Percentiles rank a stretch among this genome's conserved stretches.
These are phyloP conservation scores for Suhomyces coccinellae DNA, from an alignment of 1,139 yeast genomes.

Conservation along the genomic window DNA sequence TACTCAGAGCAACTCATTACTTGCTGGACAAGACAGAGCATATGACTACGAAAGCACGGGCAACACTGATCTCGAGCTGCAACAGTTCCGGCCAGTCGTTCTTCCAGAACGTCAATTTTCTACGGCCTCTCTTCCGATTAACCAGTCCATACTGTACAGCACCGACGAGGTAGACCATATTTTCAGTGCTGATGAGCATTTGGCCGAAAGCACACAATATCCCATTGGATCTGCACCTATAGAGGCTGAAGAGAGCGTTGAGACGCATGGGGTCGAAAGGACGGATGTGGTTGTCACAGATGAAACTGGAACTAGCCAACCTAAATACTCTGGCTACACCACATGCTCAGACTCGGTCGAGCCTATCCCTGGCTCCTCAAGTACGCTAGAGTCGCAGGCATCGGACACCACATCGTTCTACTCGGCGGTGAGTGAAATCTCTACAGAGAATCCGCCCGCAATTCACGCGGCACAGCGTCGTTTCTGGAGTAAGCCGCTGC, in stretches of 20 bases:
- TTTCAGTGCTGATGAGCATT: constrained; percentile 4
- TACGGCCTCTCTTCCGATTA: background rate
- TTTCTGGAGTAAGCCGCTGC: constrained; percentile 28
- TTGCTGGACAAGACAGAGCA: constrained; percentile 22
- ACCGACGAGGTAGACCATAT: constrained; percentile 5
- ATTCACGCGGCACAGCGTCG: constrained; percentile 5
- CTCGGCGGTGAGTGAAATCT: constrained; percentile 16
- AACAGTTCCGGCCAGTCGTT: background rate
- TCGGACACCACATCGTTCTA: constrained; percentile 16
- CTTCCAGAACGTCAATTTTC: background rate
- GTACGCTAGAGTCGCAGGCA: constrained; percentile 2
- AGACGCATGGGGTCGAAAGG: no score
- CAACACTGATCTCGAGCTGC: constrained; percentile 10
- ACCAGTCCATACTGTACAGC: background rate
- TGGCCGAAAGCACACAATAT: background rate
- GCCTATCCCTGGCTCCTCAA: constrained; percentile 2
- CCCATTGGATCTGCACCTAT: background rate
- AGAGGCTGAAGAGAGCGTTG: background rate
- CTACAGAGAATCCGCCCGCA: constrained; percentile 2
- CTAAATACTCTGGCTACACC: background rate
- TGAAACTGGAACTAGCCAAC: background rate
- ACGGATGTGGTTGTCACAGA: background rate
- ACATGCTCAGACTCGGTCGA: background rate
- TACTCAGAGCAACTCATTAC: constrained; percentile 11
- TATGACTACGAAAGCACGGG: constrained; percentile 9